Evolutionary conservation across 208 protist species (phyloP).

Genomic region (Angomonas deanei): DNA sequence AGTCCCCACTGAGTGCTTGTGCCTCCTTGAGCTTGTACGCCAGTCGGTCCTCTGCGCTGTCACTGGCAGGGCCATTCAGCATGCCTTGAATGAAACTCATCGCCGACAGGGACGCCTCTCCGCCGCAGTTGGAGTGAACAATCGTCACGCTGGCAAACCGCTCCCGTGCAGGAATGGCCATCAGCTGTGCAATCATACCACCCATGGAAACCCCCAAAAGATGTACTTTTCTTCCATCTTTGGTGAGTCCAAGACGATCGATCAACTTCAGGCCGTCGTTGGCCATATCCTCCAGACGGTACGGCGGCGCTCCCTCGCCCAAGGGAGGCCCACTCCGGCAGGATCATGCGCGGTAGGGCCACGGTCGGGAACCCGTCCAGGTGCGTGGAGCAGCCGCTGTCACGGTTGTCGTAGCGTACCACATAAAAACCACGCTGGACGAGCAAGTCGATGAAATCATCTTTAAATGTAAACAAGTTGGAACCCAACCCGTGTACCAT

Average conservation of each 20-base stretch:
- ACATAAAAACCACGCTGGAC: conserved; percentile 46
- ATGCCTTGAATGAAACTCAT: not conserved
- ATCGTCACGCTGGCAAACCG: conserved; percentile 54
- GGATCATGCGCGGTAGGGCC: conserved; percentile 27
- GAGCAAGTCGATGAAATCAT: conserved; percentile 27
- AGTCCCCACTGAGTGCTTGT: not conserved
- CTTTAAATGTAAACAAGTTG: conserved; percentile 11
- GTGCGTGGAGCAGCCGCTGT: conserved; percentile 61
- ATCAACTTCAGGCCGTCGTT: conserved; percentile 51
- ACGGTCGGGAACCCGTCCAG: conserved; percentile 26
- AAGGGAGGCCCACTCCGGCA: conserved; percentile 41
- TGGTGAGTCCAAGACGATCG: conserved; percentile 37
- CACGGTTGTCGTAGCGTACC: conserved; percentile 71
- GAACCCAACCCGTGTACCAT: conserved; percentile 44
- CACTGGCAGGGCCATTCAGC: not conserved
- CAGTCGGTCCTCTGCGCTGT: not conserved
- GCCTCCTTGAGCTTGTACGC: not conserved
- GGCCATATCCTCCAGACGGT: conserved; percentile 69
- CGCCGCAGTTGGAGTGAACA: conserved; percentile 21
- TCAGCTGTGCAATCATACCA: conserved; percentile 76
- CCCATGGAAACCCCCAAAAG: conserved; percentile 71
- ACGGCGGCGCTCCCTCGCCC: conserved; percentile 37
- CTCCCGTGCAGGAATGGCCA: conserved; percentile 51
- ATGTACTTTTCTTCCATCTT: conserved; percentile 27
- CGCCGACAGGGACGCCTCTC: not conserved